These are phyloP conservation scores for Candida chilensis DNA, from an alignment of 805 yeast species.

Conservation along the genomic window DNA sequence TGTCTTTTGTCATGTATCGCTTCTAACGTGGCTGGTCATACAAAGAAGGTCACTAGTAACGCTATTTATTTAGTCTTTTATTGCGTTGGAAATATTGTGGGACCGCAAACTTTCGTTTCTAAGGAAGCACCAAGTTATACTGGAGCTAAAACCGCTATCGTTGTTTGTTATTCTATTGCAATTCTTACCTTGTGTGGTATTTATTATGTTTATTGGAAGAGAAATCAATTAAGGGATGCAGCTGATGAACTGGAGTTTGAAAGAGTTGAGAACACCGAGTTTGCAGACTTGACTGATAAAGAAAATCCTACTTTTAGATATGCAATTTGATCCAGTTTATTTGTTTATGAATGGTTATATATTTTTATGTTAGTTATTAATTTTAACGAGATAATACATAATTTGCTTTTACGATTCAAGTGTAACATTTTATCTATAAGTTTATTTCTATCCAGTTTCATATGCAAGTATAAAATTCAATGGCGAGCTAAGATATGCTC, in stretches of 20 bases:
- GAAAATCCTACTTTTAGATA: constrained; percentile 23
- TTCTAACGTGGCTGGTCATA: constrained; percentile 45
- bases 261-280: constrained; percentile 6
- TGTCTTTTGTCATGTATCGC: constrained; percentile 22
- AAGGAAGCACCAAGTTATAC: constrained; percentile 33
- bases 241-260: constrained; percentile 8
- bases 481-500: no score
- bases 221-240: constrained; percentile 27
- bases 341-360: no score
- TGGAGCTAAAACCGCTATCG: constrained; percentile 30
- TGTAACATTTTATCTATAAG: no score
- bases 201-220: constrained; percentile 15
- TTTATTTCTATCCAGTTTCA: no score
- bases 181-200: constrained; percentile 13
- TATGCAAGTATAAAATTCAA: no score
- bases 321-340: constrained; percentile 8
- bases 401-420: no score
- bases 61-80: constrained; percentile 36
- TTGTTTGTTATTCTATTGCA: constrained; percentile 18
- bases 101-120: constrained; percentile 41
- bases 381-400: no score
- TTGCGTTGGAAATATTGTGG: constrained; percentile 46
- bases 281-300: constrained; percentile 24
- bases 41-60: constrained; percentile 41
- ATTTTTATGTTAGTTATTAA: no score